Conservation (phyloP, 179 eudicot genomes). For the Beta macrorhiza region DNA sequence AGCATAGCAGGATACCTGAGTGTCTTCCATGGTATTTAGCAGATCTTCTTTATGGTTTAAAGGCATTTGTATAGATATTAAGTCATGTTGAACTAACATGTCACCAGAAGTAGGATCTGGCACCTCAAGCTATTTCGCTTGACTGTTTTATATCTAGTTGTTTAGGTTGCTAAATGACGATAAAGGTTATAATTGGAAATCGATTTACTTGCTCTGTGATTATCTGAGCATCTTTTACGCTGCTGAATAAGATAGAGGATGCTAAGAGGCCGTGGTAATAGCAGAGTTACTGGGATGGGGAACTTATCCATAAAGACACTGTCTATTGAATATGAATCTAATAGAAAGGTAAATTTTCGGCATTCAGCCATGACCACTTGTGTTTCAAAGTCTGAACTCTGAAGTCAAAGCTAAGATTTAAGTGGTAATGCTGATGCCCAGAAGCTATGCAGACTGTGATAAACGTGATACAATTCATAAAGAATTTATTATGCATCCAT, state of each 20-base stretch:
- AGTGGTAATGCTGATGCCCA: neutral
- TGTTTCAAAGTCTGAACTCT: neutral
- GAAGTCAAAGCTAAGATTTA: neutral
- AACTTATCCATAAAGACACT: neutral
- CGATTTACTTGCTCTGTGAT: neutral
- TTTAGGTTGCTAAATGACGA: conserved; percentile 5
- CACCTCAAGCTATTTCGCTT: neutral
- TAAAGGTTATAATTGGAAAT: neutral
- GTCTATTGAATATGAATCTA: neutral
- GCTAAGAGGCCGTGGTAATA: neutral
- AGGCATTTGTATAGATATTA: neutral
- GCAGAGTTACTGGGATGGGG: neutral
- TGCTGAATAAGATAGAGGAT: neutral
- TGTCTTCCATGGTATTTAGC: too few relatives aligned
- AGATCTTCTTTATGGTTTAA: too few relatives aligned
- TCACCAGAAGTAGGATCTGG: neutral
- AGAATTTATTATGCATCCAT: too few relatives aligned
- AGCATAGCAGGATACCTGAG: too few relatives aligned
- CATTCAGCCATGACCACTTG: neutral
- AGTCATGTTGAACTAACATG: neutral
- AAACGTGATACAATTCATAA: too few relatives aligned
- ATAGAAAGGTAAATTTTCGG: neutral
- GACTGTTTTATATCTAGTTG: neutral
- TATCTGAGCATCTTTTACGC: neutral
- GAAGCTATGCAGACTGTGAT: neutral